Evolutionary conservation across 164 flowering plant genomes (phyloP).

Genomic region (Nelumbo lutea): DNA sequence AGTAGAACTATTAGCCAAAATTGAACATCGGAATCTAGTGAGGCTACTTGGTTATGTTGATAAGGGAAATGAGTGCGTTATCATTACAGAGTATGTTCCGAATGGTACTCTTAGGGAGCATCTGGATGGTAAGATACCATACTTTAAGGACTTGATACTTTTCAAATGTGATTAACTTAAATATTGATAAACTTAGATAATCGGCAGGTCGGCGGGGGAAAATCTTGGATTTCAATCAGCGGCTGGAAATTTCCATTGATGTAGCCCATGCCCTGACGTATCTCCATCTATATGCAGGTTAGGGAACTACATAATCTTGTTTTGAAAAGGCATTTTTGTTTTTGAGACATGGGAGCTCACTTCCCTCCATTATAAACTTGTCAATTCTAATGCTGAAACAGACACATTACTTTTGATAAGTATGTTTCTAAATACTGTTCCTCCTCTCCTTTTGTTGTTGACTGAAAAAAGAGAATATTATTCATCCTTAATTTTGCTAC

Average conservation of each 20-base stretch:
- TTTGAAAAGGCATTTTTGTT: too few relatives aligned
- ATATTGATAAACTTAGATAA: slow-evolving; percentile 8
- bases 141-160: background rate
- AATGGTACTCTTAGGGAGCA: slow-evolving; percentile 95
- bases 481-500: too few relatives aligned
- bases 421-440: too few relatives aligned
- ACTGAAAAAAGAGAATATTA: too few relatives aligned
- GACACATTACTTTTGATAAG: too few relatives aligned
- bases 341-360: too few relatives aligned
- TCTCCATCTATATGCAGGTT: slow-evolving; percentile 82
- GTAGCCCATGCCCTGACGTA: slow-evolving; percentile 88
- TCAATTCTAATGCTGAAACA: too few relatives aligned
- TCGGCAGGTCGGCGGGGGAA: slow-evolving; percentile 66
- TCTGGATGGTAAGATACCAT: slow-evolving; percentile 73
- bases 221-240: slow-evolving; percentile 79
- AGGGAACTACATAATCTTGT: slow-evolving; percentile 1
- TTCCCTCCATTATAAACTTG: too few relatives aligned
- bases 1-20: slow-evolving; percentile 82
- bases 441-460: too few relatives aligned
- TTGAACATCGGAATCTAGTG: slow-evolving; percentile 86
- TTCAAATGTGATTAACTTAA: background rate
- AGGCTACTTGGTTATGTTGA: slow-evolving; percentile 90
- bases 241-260: slow-evolving; percentile 88
- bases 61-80: slow-evolving; percentile 74
- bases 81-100: slow-evolving; percentile 84